Base-by-base conservation (phyloP, 192 early-diverging fungal genomes). In the Coemansia sp. region DNA sequence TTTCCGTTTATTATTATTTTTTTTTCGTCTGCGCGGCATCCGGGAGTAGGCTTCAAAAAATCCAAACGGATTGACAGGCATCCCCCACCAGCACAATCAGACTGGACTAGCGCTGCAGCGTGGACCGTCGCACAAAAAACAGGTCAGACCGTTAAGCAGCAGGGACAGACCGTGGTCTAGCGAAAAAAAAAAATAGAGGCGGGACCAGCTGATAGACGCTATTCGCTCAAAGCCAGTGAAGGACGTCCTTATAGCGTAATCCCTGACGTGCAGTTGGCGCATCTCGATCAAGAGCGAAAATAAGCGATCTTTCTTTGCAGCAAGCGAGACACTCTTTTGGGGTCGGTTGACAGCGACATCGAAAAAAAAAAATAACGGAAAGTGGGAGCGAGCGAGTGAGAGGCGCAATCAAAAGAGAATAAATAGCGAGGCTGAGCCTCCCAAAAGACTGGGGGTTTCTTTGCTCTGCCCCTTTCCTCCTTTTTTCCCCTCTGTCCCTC, bases 231-330 rank as follows among this genome's bases (percentile, higher is more conserved):
- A 16, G 14, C 55, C 55, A 55, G 53, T 35, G 26, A 10, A 1
- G 16, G 13, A 32, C 6, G 3, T 58, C n/a, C n/a, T 30, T 9
- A 53, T 26, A 26, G 52, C 52, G 26, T 53, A 53, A 53, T 53
- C 52, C 55, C 16, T 14, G 30, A 58, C 30, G 55, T 58, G 55
- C 55, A 58, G 55, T 58, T 58, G 55, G 7, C 55, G 55, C 55
- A 58, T 58, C 59, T 40, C 37, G 59, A 61, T 61, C 37, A 61
- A 49, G 59, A 11, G 16, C 37, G 35, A 52, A 58, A 60, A 60
- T 46, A 59, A 68, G 66, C 40, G 66, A 68, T 68, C 57, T 68
- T 58, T 58, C 66, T 68, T 68, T 68, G 66, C 66, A 59, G 66
- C 55, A 40, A 40, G 66, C 66, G 44, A 39, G 59, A 23, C 59